Base-by-base conservation (phyloP, 2,329 filamentous ascomycete genomes). In the Phaeosphaeria sp. region DNA sequence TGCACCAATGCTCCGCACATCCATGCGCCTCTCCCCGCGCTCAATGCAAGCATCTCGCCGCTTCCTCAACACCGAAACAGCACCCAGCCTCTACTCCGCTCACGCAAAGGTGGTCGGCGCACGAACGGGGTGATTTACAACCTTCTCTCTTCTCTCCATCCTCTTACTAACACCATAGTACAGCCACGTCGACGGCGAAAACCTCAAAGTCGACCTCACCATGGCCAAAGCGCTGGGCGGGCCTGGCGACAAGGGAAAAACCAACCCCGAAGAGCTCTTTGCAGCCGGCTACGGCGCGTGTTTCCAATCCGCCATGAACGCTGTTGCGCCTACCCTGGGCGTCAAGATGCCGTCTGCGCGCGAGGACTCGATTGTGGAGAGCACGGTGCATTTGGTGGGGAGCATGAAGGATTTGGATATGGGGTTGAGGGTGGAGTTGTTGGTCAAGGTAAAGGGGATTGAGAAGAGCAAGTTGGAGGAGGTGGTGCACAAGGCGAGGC, bases 201-300 rank as follows among this genome's bases (percentile, higher is more conserved):
- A 72, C 56, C 68, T 78, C 42, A 69, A 72, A 20, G 59, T 77
- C 11, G 77, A 80, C 30, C 74, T 81, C 0, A 76, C 76, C 18
- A 81, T 80, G 79, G 74, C 79, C 54, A 81, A 80, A 62, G 74
- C 73, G 1, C 74, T 82, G 13, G 78, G 79, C 42, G 79, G 80
- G 71, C 42, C 83, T 79, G 71, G 75, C 65, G 66, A 68, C 21
- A 46, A 50, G 1, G 62, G 78, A 55, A 82, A 81, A 80, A 81
- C 80, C 6, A 77, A 69, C 22, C 67, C 67, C 0, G 80, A 82
- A 67, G 80, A 82, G 60, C 76, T 83, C 1, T 82, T 82, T 58
- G 79, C 80, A 0, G 80, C 80, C 0, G 80, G 80, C 21, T 82
- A 81, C 58, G 81, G 80, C 23, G 79, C 80, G 9, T 82, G 80